Evolutionary conservation across 2,329 filamentous ascomycete species (phyloP).

Genomic region (Pyrenochaeta sp.): DNA sequence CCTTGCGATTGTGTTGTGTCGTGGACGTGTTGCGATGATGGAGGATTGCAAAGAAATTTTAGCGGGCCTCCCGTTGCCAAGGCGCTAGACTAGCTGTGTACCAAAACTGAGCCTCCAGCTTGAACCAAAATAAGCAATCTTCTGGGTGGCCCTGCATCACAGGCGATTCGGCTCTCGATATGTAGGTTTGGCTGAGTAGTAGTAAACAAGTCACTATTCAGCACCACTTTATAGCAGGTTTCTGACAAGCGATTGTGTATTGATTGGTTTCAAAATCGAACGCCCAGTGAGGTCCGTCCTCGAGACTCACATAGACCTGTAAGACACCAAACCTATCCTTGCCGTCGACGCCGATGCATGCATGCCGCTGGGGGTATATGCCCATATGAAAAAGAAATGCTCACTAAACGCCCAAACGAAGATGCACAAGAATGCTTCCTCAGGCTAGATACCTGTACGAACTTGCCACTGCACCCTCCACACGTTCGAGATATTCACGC

Average conservation of each 20-base stretch:
- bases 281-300: no score
- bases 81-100: background rate
- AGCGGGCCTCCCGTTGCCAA: constrained; percentile 12
- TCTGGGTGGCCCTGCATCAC: no score
- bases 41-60: constrained; percentile 23
- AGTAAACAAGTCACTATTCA: no score
- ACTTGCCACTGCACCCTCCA: constrained; percentile 69
- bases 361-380: constrained; percentile 9
- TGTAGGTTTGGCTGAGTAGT: no score
- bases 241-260: no score
- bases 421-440: constrained; percentile 15
- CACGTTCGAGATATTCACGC: constrained; percentile 78
- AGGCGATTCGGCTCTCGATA: no score
- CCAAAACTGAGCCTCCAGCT: no score
- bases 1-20: constrained; percentile 4
- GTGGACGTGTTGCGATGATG: constrained; percentile 7
- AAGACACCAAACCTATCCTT: background rate
- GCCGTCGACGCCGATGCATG: constrained; percentile 19
- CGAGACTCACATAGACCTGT: background rate
- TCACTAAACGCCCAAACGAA: constrained; percentile 2
- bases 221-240: no score
- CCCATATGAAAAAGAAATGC: background rate
- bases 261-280: no score
- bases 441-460: constrained; percentile 77
- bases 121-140: no score